Base-by-base conservation (phyloP, 257 asterid species). In the Vinca minor region DNA sequence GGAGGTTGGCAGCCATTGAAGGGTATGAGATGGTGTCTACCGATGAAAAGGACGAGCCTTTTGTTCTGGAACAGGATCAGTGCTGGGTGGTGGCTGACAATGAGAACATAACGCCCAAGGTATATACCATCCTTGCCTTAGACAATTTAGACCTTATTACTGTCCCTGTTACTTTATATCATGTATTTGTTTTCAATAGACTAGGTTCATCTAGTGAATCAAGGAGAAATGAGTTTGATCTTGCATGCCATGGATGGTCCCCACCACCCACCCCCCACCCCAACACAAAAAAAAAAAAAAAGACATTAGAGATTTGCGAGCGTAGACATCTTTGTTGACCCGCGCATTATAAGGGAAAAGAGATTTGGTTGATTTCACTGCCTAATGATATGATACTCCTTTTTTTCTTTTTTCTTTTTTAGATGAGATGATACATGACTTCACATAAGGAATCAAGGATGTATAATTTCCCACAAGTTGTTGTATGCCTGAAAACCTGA, bases 51-150 rank as follows among this genome's bases (percentile, higher is more conserved):
- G 96, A 89, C 26, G 93, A 85, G 48, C 77, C 95, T 46, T 86
- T 89, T 81, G 80, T 82, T 64, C 93, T 92, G 48, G 85, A 76
- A 17, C 75, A 82, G 75, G 87, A 89, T 74, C 79, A 87, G 64
- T 91, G 96, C 53, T 91, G 98, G 98, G 95, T 91, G 50, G 68
- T 86, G 78, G 86, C 86, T 49, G 96, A 91, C 75, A 91, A 86
- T 57, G 77, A 82, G 57, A 69, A 64, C 44, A 63, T 86, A 64
- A 87, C 83, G 71, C 89, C 95, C 32, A 78, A 82, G 92, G 96
- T 91, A 70, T 56, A 26, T 54, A 13, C 53, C 31, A 32, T 55
- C 61, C 45, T 25, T 47, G 12, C n/a, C 26, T 39, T 48, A 25
- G 57, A 46, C 66, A 56, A 15, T 17, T 56, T 18, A 32, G 31